Evolutionary conservation across 768 basidiomycete genomes (phyloP).

Genomic region (Mycena galopus): DNA sequence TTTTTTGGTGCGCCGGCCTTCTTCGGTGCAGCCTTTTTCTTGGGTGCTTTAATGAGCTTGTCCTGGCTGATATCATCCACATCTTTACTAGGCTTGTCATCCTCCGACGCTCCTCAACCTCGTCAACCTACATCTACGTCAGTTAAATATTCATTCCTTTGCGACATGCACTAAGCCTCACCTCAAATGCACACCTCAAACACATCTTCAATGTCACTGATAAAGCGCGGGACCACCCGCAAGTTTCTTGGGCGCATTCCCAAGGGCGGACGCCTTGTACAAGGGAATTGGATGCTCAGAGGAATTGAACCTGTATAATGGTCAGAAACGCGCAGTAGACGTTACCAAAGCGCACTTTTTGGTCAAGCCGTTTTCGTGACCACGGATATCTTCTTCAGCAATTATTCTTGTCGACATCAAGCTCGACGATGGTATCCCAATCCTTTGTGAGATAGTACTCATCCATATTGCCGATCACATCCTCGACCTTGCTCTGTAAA

Average conservation of each 20-base stretch:
- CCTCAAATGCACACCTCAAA: too few relatives aligned
- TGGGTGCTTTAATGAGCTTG: conserved; percentile 71
- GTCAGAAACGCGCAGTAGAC: background rate
- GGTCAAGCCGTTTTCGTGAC: conserved; percentile 90
- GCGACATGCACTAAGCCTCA: conserved; percentile 51
- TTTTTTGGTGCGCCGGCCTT: conserved; percentile 38
- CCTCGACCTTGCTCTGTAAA: conserved; percentile 80
- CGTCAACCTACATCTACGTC: conserved; percentile 54
- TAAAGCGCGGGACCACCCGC: conserved; percentile 80
- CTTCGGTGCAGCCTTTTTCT: conserved; percentile 49
- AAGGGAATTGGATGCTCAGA: conserved; percentile 94
- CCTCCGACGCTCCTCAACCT: conserved; percentile 66
- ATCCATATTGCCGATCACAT: conserved; percentile 91
- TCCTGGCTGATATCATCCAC: conserved; percentile 67
- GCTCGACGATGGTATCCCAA: conserved; percentile 96
- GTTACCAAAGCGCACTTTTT: conserved; percentile 72
- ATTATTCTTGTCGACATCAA: conserved; percentile 86
- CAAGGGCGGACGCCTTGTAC: conserved; percentile 87
- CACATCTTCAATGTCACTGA: conserved; percentile 93
- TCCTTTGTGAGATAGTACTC: conserved; percentile 94
- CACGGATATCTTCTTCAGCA: conserved; percentile 87
- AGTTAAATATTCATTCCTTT: background rate
- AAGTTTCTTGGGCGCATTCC: conserved; percentile 85
- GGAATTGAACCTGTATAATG: conserved; percentile 80
- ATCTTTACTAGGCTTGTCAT: conserved; percentile 56